Evolutionary conservation across 2,329 filamentous ascomycete genomes (phyloP).

Genomic region (Eutypa lata): DNA sequence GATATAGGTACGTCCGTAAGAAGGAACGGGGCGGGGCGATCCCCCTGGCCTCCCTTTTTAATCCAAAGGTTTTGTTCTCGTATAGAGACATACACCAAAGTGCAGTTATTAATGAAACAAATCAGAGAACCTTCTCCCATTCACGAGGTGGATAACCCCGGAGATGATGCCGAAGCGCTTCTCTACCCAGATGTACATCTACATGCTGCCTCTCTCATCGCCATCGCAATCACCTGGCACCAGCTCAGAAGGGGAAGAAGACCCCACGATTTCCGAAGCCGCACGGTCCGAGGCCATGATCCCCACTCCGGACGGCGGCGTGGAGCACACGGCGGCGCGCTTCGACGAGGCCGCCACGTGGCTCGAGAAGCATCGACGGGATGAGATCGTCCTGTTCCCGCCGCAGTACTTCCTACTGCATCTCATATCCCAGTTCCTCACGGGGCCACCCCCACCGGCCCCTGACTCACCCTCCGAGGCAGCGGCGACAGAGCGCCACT

Average conservation of each 20-base stretch:
- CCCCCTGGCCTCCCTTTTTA: too few species aligned
- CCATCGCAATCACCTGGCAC: too few species aligned
- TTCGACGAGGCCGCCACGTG: slow-evolving; percentile 72
- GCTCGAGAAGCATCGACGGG: slow-evolving; percentile 59
- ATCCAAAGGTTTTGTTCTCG: too few species aligned
- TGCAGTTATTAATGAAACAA: not conserved
- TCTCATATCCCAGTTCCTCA: slow-evolving; percentile 53
- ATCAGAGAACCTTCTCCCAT: slow-evolving; percentile 67
- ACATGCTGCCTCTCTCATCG: slow-evolving; percentile 66
- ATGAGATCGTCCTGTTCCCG: slow-evolving; percentile 81
- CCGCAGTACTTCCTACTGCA: slow-evolving; percentile 78
- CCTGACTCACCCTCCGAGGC: slow-evolving; percentile 13
- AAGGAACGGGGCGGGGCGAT: too few species aligned
- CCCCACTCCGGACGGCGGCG: slow-evolving; percentile 67
- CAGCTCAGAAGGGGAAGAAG: slow-evolving; percentile 1
- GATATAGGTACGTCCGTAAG: slow-evolving; percentile 62
- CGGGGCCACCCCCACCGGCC: slow-evolving; percentile 25
- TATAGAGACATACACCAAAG: not conserved
- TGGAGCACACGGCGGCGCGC: slow-evolving; percentile 67
- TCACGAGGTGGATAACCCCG: slow-evolving; percentile 91
- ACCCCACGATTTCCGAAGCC: slow-evolving; percentile 28
- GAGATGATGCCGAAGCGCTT: slow-evolving; percentile 70
- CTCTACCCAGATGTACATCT: slow-evolving; percentile 95
- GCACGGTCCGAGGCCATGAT: slow-evolving; percentile 53
- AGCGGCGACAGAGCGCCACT: slow-evolving; percentile 38